Conservation (phyloP, 257 asterid genomes). For the Petunia axillaris region DNA sequence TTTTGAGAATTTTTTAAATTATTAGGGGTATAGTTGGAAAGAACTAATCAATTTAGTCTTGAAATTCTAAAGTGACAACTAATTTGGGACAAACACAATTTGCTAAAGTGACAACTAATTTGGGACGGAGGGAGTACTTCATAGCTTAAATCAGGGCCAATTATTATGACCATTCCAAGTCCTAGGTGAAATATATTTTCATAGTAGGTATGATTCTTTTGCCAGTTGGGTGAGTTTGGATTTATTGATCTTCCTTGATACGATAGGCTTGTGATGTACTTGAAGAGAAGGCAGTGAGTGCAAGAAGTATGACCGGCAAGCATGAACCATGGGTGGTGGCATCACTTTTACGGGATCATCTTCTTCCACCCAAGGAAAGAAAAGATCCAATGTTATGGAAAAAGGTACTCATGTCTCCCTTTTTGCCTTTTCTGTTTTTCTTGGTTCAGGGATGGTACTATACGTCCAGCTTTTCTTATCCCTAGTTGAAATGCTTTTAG, state of each 20-base stretch:
- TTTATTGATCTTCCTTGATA: conserved; percentile 31
- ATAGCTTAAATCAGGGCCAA: too few species aligned
- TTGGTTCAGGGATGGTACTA: conserved; percentile 9
- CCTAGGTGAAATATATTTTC: background rate
- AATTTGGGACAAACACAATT: too few species aligned
- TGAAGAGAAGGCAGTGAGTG: conserved; percentile 73
- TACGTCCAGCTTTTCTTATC: background rate
- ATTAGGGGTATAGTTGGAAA: too few species aligned
- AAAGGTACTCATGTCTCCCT: conserved; percentile 50
- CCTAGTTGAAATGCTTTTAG: background rate
- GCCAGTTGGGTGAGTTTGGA: conserved; percentile 15
- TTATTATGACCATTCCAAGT: conserved; percentile 12
- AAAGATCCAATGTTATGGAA: conserved; percentile 73
- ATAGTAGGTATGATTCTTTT: background rate
- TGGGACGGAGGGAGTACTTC: too few species aligned
- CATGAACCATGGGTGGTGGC: conserved; percentile 82
- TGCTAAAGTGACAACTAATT: too few species aligned
- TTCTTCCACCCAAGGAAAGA: conserved; percentile 83
- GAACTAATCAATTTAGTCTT: too few species aligned
- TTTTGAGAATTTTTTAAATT: too few species aligned
- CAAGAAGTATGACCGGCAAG: conserved; percentile 55
- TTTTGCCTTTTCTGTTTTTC: conserved; percentile 8
- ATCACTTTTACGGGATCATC: conserved; percentile 89
- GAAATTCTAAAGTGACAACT: too few species aligned
- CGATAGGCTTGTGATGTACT: conserved; percentile 80